A percentile compares a stretch with the other conserved stretches of the same genome.
phyloP scores from a whole-genome alignment of 192 early-diverging fungal genomes.

The Spinellus fusiger region DNA sequence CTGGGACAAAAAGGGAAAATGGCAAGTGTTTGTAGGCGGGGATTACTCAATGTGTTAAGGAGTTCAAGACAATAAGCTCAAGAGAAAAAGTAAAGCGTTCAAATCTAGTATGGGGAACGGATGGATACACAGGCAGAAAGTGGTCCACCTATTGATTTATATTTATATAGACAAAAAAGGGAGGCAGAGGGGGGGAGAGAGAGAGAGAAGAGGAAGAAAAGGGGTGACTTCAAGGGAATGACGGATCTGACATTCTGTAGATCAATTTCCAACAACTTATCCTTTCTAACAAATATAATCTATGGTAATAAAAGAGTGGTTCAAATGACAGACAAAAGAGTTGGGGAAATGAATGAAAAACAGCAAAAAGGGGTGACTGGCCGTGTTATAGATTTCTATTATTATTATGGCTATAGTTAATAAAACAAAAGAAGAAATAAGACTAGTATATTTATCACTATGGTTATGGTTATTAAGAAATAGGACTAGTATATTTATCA shows the following conservation, averaged over 20 bases:
- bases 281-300: not conserved
- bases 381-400: not conserved
- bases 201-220: not conserved
- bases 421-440: too few species aligned
- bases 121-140: not conserved
- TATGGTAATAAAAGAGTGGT: not conserved
- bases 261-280: not conserved
- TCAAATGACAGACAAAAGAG: not conserved
- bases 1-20: constrained; percentile 11
- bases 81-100: too few species aligned
- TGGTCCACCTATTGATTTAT: not conserved
- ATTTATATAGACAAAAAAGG: not conserved
- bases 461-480: too few species aligned
- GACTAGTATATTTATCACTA: too few species aligned
- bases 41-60: not conserved
- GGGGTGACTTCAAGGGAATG: not conserved
- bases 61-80: too few species aligned
- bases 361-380: not conserved
- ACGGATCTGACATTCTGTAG: not conserved
- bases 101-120: not conserved
- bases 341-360: not conserved
- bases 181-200: not conserved
- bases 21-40: not conserved
- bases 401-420: too few species aligned
- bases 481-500: too few species aligned